Conservation (phyloP, 495 filamentous ascomycete genomes). For the Stereocaulon alpinum region DNA sequence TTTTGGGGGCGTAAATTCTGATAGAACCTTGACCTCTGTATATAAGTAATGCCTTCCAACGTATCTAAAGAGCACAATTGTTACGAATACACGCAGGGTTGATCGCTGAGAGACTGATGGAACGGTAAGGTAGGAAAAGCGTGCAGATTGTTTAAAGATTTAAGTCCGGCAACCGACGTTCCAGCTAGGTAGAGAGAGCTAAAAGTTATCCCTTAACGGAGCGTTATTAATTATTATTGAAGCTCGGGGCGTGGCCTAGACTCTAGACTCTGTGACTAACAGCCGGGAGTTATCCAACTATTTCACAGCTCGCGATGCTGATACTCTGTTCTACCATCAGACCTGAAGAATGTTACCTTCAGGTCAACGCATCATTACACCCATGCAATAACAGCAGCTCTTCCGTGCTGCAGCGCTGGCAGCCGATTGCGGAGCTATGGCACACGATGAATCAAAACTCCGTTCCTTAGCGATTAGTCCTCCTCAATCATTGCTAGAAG, state of each 20-base stretch:
- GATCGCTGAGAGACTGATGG: not conserved
- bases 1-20: not conserved
- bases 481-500: constrained; percentile 20
- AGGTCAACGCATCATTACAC: not conserved
- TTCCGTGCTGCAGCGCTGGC: not conserved
- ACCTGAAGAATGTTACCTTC: not conserved
- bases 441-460: not conserved
- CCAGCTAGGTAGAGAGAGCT: not conserved
- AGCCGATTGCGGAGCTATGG: constrained; percentile 4
- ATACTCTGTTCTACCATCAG: not conserved
- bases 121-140: not conserved
- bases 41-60: not conserved
- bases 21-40: not conserved
- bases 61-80: no score
- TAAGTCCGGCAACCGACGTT: not conserved
- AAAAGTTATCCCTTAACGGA: not conserved
- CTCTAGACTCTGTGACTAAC: constrained; percentile 3
- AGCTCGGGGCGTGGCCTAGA: constrained; percentile 4
- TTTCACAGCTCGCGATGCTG: constrained; percentile 1
- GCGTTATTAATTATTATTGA: no score
- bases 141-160: not conserved
- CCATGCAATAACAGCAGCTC: constrained; percentile 7
- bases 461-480: constrained; percentile 11
- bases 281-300: constrained; percentile 1
- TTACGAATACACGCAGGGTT: no score